phyloP scores from a whole-genome alignment of 1,139 yeast genomes.

The Hansenula anomala region DNA sequence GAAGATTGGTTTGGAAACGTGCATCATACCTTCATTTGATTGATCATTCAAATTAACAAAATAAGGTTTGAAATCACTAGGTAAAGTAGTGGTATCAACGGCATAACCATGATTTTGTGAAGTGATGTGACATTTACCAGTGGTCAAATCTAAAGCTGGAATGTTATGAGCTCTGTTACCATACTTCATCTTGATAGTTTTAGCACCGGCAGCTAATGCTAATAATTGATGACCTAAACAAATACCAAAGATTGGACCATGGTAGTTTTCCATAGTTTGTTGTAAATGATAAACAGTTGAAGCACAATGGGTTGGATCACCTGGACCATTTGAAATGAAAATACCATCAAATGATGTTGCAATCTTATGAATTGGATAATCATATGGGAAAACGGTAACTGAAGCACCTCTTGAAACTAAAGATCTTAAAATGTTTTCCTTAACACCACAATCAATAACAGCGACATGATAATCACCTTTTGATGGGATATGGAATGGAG shows the following conservation, averaged over 20 bases:
- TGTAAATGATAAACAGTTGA: conserved; percentile 72
- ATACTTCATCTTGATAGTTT: conserved; percentile 86
- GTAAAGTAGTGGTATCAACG: conserved; percentile 76
- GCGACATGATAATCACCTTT: conserved; percentile 72
- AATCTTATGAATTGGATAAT: conserved; percentile 86
- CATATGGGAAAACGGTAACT: conserved; percentile 92
- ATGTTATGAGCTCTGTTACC: conserved; percentile 99
- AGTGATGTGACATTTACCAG: conserved; percentile 94
- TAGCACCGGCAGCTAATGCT: conserved; percentile 92
- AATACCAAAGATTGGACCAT: conserved; percentile 92
- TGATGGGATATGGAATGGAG: conserved; percentile 84
- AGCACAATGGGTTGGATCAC: conserved; percentile 94
- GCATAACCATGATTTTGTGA: conserved; percentile 99
- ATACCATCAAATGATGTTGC: conserved; percentile 93
- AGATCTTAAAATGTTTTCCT: conserved; percentile 92
- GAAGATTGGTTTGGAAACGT: conserved; percentile 78
- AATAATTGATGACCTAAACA: conserved; percentile 95
- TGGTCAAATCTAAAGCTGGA: conserved; percentile 84
- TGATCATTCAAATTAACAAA: conserved; percentile 91
- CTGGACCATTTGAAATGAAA: conserved; percentile 96
- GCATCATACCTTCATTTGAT: conserved; percentile 97
- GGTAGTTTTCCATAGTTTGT: conserved; percentile 56
- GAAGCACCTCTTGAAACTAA: conserved; percentile 93
- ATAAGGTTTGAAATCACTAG: conserved; percentile 75
- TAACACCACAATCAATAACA: conserved; percentile 95